Base-by-base conservation (phyloP, 352 stramenopile species). In the Phytophthora macrochlamydospora region DNA sequence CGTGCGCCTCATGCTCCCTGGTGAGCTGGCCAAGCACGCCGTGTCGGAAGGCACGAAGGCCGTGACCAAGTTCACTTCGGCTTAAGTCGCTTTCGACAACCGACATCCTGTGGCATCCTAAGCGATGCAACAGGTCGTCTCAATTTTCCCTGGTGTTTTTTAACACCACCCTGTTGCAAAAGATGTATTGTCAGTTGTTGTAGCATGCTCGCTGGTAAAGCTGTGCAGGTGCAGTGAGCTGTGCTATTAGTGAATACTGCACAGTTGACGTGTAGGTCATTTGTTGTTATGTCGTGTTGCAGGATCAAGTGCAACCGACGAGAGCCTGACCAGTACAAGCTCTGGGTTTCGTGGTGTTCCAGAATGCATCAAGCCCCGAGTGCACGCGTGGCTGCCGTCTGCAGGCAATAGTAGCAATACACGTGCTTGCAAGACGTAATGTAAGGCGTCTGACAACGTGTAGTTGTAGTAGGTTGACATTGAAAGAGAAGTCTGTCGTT, bases 31-130 rank as follows among this genome's bases (percentile, higher is more conserved):
- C 56, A 99, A 99, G 92, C 97, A 99, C 79, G 96, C 96, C 56
- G 96, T 99, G 50, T 98, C 93, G 50, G 96, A 99, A 64, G 95
- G 95, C 82, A 99, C 96, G 79, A 99, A 99, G 93, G 95, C 94
- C 33, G 89, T 97, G 74, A 97, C 89, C 53, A 97, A 97, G 86
- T 97, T 94, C 76, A 97, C 89, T 32, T 92, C 90, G 56, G 83
- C 85, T 82, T 94, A 94, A 92, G 73, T 49, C 7, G 43, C 49
- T 54, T 4, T 7, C 59, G 38, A 69, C 37, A 35, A 56, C 29
- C 11, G 40, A 59, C 30, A 11, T 3, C 30, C 32, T 59, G 46
- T 55, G 14, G 8, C 46, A 45, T 45, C 29, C 14, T 51, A 12
- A 53, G 13, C 37, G 45, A 8, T 3, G 1, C 11, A 33, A 35